Evolutionary conservation across 1,284 basidiomycete species (phyloP), one percentile per base, ranked within the genome.

Genomic region (Coniophora puteana): DNA sequence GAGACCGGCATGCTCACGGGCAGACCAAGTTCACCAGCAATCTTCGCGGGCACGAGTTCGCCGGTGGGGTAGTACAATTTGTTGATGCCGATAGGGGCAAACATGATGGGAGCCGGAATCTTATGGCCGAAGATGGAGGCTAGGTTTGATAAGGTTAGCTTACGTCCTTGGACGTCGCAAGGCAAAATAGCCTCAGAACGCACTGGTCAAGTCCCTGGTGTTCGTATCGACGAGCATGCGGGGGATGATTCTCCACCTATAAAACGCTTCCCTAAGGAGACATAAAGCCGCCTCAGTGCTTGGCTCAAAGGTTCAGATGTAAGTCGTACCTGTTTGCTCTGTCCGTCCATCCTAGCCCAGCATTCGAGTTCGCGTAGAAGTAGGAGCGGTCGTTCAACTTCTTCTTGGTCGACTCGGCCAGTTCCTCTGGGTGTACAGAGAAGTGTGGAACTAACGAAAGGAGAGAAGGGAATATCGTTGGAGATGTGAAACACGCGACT

Each of bases 161-260:
- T n/a, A n/a, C n/a, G n/a, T n/a, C n/a, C n/a, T n/a, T n/a, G n/a
- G n/a, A n/a, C n/a, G n/a, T n/a, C n/a, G n/a, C n/a, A n/a, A n/a
- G n/a, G n/a, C n/a, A n/a, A n/a, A n/a, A n/a, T n/a, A n/a, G n/a
- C 23, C 8, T 26, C 16, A 13, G 25, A 16, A 50, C 65, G 28
- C 45, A 70, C 68, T 70, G 3, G 70, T 72, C 6, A 76, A 62
- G 46, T 80, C 75, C n/a, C 77, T 64, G 2, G 60, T 63, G 40
- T 71, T 77, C 5, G 77, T 79, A 53, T 80, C 75, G 8, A 78
- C 74, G n/a, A 78, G 67, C 63, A 78, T 74, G 12, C 73, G 66
- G 8, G 78, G 78, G 10, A 80, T 59, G 49, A 80, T 78, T 16
- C 69, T 62, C 67, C 68, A 74, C 24, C 59, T 54, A 46, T 73